Evolutionary conservation across 202 grass and related monocot genomes (phyloP).

Genomic region (Zizania palustris): DNA sequence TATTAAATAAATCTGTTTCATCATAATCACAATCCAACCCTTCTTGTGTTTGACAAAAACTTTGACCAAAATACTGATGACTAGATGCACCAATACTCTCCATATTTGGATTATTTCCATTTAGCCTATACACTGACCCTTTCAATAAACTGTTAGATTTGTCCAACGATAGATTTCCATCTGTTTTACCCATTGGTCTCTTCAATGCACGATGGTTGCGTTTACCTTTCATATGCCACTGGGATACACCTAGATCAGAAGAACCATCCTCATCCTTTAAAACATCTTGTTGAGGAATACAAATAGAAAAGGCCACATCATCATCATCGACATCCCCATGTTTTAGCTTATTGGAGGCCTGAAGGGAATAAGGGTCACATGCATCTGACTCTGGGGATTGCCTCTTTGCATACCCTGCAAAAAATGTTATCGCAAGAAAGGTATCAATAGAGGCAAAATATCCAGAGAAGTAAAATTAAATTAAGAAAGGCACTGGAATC

Average conservation of each 20-base stretch:
- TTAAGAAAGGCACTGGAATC: not conserved
- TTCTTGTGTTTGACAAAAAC: constrained; percentile 53
- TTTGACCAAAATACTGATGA: constrained; percentile 35
- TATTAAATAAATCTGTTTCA: constrained; percentile 45
- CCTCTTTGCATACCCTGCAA: constrained; percentile 48
- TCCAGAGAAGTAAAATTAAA: constrained; percentile 20
- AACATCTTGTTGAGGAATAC: constrained; percentile 34
- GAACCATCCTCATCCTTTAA: constrained; percentile 47
- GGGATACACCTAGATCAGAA: constrained; percentile 53
- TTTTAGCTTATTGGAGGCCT: constrained; percentile 51
- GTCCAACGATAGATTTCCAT: constrained; percentile 47
- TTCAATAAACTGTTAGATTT: constrained; percentile 47
- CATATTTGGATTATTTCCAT: constrained; percentile 34
- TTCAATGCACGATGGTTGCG: constrained; percentile 68
- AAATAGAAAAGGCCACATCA: constrained; percentile 21
- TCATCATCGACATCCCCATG: constrained; percentile 31
- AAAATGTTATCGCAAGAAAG: constrained; percentile 35
- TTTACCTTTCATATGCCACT: constrained; percentile 87
- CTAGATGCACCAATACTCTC: constrained; percentile 39
- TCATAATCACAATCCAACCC: constrained; percentile 47
- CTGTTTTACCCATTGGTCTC: constrained; percentile 37
- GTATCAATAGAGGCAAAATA: constrained; percentile 27
- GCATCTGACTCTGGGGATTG: constrained; percentile 44
- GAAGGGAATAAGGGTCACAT: constrained; percentile 41
- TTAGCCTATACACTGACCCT: constrained; percentile 24